These are phyloP conservation scores for Fonsecaea pedrosoi DNA, from an alignment of 2,329 filamentous ascomycete species.

Conservation along the genomic window DNA sequence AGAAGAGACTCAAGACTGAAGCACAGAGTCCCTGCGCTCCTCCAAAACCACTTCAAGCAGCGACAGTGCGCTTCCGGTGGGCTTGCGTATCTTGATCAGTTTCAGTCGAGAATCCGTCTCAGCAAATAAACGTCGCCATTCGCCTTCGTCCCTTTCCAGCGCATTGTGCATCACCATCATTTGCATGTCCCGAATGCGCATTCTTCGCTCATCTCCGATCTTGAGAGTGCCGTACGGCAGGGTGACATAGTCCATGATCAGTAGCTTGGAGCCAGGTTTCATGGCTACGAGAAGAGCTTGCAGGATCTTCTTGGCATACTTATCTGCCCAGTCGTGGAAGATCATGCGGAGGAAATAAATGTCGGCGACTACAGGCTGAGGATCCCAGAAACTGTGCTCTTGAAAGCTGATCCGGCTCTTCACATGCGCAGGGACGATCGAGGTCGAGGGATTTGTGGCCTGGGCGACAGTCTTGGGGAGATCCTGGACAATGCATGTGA, in stretches of 20 bases:
- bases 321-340: constrained; percentile 67
- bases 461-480: constrained; percentile 17
- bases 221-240: constrained; percentile 31
- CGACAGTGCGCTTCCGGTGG: constrained; percentile 21
- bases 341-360: constrained; percentile 68
- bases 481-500: constrained; percentile 39
- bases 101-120: constrained; percentile 52
- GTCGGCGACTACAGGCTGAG: constrained; percentile 63
- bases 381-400: constrained; percentile 65
- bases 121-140: constrained; percentile 56
- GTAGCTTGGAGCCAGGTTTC: constrained; percentile 60
- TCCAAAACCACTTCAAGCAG: constrained; percentile 21
- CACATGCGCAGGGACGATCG: constrained; percentile 13
- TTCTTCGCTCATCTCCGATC: constrained; percentile 14
- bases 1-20: neutral
- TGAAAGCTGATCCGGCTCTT: constrained; percentile 46
- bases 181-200: constrained; percentile 27
- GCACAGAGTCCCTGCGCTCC: constrained; percentile 14
- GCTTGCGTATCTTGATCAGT: constrained; percentile 22
- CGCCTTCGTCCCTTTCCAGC: constrained; percentile 57
- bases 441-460: constrained; percentile 18
- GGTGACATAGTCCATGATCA: constrained; percentile 49
- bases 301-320: constrained; percentile 58
- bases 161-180: constrained; percentile 62
- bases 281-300: constrained; percentile 61